Percentiles rank a stretch among this genome's conserved stretches.
These are phyloP conservation scores for Diaporthe vexans DNA, from an alignment of 2,329 filamentous ascomycete genomes.

Conservation along the genomic window DNA sequence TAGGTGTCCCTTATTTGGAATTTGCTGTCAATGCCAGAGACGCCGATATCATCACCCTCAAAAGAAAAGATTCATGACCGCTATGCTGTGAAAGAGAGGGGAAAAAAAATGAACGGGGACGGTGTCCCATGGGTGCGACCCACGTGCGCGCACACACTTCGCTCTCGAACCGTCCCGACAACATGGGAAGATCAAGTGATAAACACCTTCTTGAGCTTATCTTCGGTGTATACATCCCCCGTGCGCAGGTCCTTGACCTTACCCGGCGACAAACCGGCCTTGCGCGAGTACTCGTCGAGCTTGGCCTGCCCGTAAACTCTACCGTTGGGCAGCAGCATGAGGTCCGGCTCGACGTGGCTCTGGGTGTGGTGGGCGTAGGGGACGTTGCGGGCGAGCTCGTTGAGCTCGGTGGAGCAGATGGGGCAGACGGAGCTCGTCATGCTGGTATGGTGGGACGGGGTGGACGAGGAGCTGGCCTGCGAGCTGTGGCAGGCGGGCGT, in stretches of 20 bases:
- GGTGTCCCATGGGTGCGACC: not conserved
- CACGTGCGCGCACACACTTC: no score
- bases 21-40: constrained; percentile 12
- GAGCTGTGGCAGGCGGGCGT: constrained; percentile 86
- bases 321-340: constrained; percentile 88
- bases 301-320: constrained; percentile 85
- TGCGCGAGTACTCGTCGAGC: constrained; percentile 82
- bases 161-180: not conserved
- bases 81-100: constrained; percentile 33
- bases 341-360: constrained; percentile 90
- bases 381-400: constrained; percentile 88
- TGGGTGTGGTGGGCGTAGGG: constrained; percentile 97
- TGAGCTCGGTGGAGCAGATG: constrained; percentile 95
- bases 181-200: constrained; percentile 72
- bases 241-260: constrained; percentile 85
- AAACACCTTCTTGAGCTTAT: constrained; percentile 86
- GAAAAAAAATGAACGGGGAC: not conserved
- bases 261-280: constrained; percentile 77
- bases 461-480: constrained; percentile 41
- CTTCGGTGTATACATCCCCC: constrained; percentile 73
- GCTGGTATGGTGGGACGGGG: constrained; percentile 58
- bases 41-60: constrained; percentile 4
- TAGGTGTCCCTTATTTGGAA: not conserved
- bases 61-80: constrained; percentile 6
- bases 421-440: constrained; percentile 86